A percentile compares a stretch with the other conserved stretches of the same genome.
phyloP scores from a whole-genome alignment of 805 yeast species.

The Pichia manshurica region DNA sequence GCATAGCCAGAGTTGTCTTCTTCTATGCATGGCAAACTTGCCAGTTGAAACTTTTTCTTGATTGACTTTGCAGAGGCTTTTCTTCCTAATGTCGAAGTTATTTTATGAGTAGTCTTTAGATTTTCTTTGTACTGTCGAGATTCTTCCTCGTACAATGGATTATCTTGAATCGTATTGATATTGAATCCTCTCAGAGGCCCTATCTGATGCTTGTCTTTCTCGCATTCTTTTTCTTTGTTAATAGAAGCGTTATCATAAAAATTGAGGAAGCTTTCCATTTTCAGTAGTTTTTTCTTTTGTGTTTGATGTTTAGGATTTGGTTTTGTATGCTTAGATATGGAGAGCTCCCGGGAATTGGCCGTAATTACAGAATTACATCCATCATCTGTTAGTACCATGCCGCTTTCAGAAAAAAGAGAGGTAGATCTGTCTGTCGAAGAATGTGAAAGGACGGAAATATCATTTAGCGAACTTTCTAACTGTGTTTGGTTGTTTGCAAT shows the following conservation, averaged over 20 bases:
- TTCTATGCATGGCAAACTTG: constrained; percentile 12
- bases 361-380: background rate
- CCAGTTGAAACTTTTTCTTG: constrained; percentile 4
- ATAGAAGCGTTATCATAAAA: constrained; percentile 2
- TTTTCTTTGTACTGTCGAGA: too few relatives aligned
- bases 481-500: constrained; percentile 18
- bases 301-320: background rate
- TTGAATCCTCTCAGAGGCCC: constrained; percentile 10
- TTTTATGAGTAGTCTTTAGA: background rate
- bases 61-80: background rate
- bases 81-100: background rate
- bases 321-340: background rate
- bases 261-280: constrained; percentile 29
- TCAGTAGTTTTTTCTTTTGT: constrained; percentile 20
- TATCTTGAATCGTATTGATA: constrained; percentile 4
- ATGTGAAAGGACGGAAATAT: background rate
- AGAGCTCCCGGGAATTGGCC: background rate
- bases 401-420: constrained; percentile 12
- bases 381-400: constrained; percentile 10
- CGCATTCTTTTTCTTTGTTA: background rate
- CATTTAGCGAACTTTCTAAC: background rate
- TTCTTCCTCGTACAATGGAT: constrained; percentile 8
- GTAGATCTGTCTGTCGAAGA: background rate
- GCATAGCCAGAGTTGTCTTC: too few relatives aligned
- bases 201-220: background rate